phyloP scores from a whole-genome alignment of 2,329 filamentous ascomycete species.

The Scytalidium sp. region DNA sequence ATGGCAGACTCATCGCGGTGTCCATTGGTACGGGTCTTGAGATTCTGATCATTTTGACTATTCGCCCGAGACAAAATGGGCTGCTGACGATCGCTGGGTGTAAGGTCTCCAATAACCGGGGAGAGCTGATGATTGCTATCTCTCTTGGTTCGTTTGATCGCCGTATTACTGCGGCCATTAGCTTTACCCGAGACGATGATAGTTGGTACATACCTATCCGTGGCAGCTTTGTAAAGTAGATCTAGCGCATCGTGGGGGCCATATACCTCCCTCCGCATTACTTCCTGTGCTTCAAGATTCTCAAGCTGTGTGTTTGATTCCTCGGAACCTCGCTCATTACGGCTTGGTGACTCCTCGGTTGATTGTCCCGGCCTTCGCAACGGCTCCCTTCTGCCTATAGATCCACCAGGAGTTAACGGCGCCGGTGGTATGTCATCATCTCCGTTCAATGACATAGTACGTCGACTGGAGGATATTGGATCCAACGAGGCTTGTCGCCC shows the following conservation, averaged over 20 bases:
- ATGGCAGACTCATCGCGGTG: conserved; percentile 18
- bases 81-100: conserved; percentile 8
- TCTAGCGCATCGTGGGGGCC: conserved; percentile 92
- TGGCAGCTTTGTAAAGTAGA: conserved; percentile 83
- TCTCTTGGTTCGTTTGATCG: conserved; percentile 25
- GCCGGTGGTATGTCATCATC: conserved; percentile 20
- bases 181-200: conserved; percentile 44
- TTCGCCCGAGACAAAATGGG: not conserved
- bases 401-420: conserved; percentile 65
- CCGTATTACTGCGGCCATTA: conserved; percentile 36
- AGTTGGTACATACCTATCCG: conserved; percentile 45
- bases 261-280: conserved; percentile 73
- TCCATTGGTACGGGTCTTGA: conserved; percentile 15
- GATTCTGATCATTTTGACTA: conserved; percentile 3
- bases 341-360: conserved; percentile 30
- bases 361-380: conserved; percentile 56
- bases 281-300: conserved; percentile 61
- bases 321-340: conserved; percentile 33
- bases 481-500: conserved; percentile 34
- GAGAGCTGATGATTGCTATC: conserved; percentile 21
- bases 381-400: conserved; percentile 62
- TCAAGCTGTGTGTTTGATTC: conserved; percentile 61
- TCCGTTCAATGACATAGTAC: conserved; percentile 31
- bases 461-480: conserved; percentile 19
- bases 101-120: conserved; percentile 16